Evolutionary conservation across 805 yeast species (phyloP).

Genomic region (Metschnikowia lachancei): DNA sequence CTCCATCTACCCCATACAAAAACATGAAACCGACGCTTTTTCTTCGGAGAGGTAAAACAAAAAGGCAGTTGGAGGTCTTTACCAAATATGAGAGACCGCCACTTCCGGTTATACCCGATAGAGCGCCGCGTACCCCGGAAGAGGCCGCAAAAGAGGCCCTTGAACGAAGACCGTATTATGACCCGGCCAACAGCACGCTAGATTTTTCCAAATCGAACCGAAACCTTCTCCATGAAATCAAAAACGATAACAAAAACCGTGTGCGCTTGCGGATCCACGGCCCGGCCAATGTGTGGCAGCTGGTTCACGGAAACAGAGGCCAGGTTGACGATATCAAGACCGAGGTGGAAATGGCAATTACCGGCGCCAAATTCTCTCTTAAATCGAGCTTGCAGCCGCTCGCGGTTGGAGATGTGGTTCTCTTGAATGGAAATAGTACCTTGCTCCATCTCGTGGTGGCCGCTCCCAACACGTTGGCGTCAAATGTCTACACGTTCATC

Average conservation of each 20-base stretch:
- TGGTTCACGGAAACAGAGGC: slow-evolving; percentile 1
- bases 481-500: slow-evolving; percentile 56
- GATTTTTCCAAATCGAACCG: slow-evolving; percentile 13
- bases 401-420: slow-evolving; percentile 62
- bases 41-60: background rate
- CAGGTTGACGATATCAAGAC: slow-evolving; percentile 2
- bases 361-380: slow-evolving; percentile 10
- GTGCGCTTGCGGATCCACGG: slow-evolving; percentile 7
- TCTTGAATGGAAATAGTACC: slow-evolving; percentile 43
- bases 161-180: slow-evolving; percentile 11
- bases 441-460: slow-evolving; percentile 54
- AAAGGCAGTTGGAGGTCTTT: background rate
- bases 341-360: slow-evolving; percentile 4
- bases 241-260: slow-evolving; percentile 4
- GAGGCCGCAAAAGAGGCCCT: slow-evolving; percentile 4
- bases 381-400: slow-evolving; percentile 20
- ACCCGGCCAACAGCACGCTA: slow-evolving; percentile 16
- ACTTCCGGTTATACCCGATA: background rate
- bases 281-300: slow-evolving; percentile 15
- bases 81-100: background rate
- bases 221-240: slow-evolving; percentile 10
- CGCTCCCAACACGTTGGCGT: slow-evolving; percentile 47
- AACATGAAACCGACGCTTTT: background rate
- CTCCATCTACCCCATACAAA: background rate
- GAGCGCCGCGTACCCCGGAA: background rate